Percentiles rank a stretch among this genome's conserved stretches.
Conservation (phyloP, 306 rosid genomes). For the Ormosia emarginata region DNA sequence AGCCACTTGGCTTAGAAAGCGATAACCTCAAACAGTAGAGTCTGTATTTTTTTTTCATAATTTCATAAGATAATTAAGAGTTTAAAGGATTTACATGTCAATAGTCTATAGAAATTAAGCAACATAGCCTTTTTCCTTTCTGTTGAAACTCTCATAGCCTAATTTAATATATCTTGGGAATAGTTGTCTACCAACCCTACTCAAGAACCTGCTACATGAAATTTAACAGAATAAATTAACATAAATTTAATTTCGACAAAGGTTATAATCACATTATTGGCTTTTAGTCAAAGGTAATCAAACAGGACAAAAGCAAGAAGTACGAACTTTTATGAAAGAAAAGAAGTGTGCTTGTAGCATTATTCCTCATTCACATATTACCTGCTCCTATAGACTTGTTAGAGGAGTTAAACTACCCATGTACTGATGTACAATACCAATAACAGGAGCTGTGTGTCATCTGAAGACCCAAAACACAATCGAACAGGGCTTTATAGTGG, state of each 20-base stretch:
- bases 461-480: not conserved
- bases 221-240: not conserved
- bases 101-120: not conserved
- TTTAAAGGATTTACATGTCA: not conserved
- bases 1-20: not conserved
- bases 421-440: conserved; percentile 2
- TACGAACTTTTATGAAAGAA: not conserved
- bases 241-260: not conserved
- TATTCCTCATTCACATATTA: conserved; percentile 2
- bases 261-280: not conserved
- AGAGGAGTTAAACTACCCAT: conserved; percentile 20
- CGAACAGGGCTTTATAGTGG: not conserved
- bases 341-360: not conserved
- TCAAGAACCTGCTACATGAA: not conserved
- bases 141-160: not conserved
- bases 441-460: not conserved
- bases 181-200: not conserved
- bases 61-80: not conserved
- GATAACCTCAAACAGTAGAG: not conserved
- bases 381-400: not conserved
- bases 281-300: not conserved
- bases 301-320: not conserved
- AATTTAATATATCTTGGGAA: not conserved
- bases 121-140: not conserved
- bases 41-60: not conserved